Evolutionary conservation across 83 land plant genomes (phyloP), one percentile per base, ranked within the genome.

Genomic region (Thuja plicata): DNA sequence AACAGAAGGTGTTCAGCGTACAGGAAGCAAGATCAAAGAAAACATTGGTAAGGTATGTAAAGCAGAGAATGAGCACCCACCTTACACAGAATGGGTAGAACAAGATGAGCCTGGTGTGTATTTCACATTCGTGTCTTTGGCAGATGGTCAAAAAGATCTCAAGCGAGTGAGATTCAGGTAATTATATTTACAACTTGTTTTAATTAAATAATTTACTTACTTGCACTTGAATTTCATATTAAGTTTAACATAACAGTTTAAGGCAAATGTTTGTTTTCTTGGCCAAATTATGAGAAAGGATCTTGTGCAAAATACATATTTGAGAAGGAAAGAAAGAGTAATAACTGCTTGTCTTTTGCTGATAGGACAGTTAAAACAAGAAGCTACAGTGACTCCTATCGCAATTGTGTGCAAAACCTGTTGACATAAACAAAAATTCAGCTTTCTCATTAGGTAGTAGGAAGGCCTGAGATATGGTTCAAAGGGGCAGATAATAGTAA

Each of bases 81-180:
- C 89, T 15, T 91, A 89, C 37, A 70, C 91, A 16, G 97, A 94
- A 52, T 90, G 93, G 93, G 94, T 93, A 15, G 94, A 94, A 88
- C 93, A 94, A 89, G 93, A 93, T 88, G 91, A 95, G 43, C 92
- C 93, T 84, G 97, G 97, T 84, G 97, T 95, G 32, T 95, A 95
- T 86, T 89, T 95, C 74, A 94, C 97, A 37, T 89, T 94, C 37
- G 86, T 86, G 43, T 57, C 88, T 52, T 88, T 91, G 52, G 91
- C 96, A 32, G 89, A 88, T 89, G 96, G 95, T 34, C 91, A 93
- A 78, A 94, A 90, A 83, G 95, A 90, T 74, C 92, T 94, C 86
- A 95, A 95, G 92, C 94, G 96, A 30, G 95, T 95, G 83, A 91
- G 97, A 74, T 95, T 95, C 93, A 95, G 97, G 97, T 95, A 74